phyloP scores from a whole-genome alignment of 2,329 filamentous ascomycete genomes.

The Talaromyces sp. region DNA sequence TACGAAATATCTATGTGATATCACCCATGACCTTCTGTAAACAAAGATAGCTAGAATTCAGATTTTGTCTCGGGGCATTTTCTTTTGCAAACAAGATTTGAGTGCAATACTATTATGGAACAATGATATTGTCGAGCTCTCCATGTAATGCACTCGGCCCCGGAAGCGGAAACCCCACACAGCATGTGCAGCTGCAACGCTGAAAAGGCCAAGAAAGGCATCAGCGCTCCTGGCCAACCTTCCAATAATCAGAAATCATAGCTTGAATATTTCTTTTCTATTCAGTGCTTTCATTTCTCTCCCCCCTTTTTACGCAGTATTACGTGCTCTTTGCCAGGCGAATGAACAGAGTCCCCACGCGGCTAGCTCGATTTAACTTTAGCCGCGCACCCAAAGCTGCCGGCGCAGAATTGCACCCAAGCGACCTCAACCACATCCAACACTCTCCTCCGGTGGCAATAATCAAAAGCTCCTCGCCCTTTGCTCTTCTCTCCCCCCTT shows the following conservation, averaged over 20 bases:
- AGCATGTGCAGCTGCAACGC: not conserved
- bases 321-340: not conserved
- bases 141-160: not conserved
- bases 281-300: not conserved
- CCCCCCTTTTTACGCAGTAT: not conserved
- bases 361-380: not conserved
- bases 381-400: not conserved
- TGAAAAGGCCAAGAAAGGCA: not conserved
- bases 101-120: too few species aligned
- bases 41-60: not conserved
- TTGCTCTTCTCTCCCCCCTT: not conserved
- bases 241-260: not conserved
- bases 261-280: not conserved
- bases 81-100: not conserved
- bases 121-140: too few species aligned
- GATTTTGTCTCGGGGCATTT: not conserved
- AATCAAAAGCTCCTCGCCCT: not conserved
- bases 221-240: not conserved
- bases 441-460: conserved; percentile 1
- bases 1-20: not conserved
- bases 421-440: not conserved
- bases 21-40: not conserved
- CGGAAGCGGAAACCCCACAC: not conserved
- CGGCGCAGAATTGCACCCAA: not conserved
- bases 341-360: not conserved